Percentiles rank a stretch among this genome's conserved stretches.
These are phyloP conservation scores for Lippia alba DNA, from an alignment of 305 asterid genomes.

Conservation along the genomic window DNA sequence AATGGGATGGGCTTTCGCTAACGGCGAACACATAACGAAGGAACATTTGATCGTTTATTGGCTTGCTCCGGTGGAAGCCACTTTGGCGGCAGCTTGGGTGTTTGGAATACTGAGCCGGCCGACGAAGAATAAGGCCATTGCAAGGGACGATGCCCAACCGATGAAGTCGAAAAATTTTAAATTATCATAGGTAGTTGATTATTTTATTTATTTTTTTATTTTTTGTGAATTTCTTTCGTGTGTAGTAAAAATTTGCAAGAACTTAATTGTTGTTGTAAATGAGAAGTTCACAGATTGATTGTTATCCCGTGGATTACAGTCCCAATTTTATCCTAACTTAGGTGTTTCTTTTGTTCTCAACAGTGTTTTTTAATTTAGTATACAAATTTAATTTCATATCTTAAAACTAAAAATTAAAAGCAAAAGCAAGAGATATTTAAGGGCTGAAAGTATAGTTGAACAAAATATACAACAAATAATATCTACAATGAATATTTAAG, in stretches of 20 bases:
- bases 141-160: constrained; percentile 34
- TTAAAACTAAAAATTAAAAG: no score
- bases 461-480: constrained; percentile 32
- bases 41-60: constrained; percentile 82
- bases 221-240: neutral
- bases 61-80: constrained; percentile 87
- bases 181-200: constrained; percentile 27
- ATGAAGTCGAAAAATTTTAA: constrained; percentile 38
- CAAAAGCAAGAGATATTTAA: neutral
- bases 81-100: constrained; percentile 69
- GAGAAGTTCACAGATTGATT: constrained; percentile 15
- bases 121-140: constrained; percentile 28
- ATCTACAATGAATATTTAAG: neutral
- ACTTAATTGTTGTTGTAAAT: constrained; percentile 2
- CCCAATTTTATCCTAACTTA: no score
- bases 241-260: constrained; percentile 21
- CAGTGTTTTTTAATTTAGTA: neutral
- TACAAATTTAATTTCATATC: no score
- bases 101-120: constrained; percentile 50
- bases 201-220: constrained; percentile 10
- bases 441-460: constrained; percentile 5
- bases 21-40: constrained; percentile 78
- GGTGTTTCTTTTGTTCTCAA: no score
- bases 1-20: constrained; percentile 95
- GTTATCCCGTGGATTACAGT: neutral